A percentile compares a stretch with the other conserved stretches of the same genome.
phyloP scores from a whole-genome alignment of 2,329 filamentous ascomycete species.

The Phaeosphaeria sp. region DNA sequence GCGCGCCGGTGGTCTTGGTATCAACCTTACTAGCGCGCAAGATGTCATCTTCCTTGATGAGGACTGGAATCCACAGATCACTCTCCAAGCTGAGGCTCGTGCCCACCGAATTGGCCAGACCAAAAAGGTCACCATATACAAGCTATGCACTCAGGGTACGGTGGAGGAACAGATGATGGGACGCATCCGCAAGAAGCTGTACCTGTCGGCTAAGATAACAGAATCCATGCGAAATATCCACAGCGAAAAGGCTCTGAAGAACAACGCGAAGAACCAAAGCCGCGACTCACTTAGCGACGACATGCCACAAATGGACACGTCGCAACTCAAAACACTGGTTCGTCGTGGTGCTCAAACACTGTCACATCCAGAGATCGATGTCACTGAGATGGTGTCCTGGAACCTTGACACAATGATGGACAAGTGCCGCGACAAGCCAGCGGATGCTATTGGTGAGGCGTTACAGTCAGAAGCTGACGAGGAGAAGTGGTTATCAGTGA shows the following conservation, averaged over 20 bases:
- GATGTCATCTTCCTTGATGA: conserved; percentile 65
- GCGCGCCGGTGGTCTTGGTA: conserved; percentile 62
- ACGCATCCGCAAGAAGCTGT: conserved; percentile 67
- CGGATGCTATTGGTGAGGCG: conserved; percentile 48
- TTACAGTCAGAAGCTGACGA: conserved; percentile 57
- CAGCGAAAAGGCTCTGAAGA: conserved; percentile 38
- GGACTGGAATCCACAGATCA: conserved; percentile 63
- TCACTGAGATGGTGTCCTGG: conserved; percentile 65
- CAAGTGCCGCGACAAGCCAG: conserved; percentile 61
- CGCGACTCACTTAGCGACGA: conserved; percentile 49
- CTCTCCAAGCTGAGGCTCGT: conserved; percentile 61
- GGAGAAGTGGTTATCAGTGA: conserved; percentile 62
- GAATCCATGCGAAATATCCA: conserved; percentile 65
- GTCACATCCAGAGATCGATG: conserved; percentile 60
- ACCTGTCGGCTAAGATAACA: conserved; percentile 66
- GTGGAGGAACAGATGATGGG: conserved; percentile 67
- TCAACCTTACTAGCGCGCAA: conserved; percentile 62
- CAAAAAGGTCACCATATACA: conserved; percentile 62
- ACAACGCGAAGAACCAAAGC: conserved; percentile 14
- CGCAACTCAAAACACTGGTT: conserved; percentile 61
- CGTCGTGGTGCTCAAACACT: conserved; percentile 63
- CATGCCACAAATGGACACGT: conserved; percentile 59
- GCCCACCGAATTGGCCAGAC: conserved; percentile 64
- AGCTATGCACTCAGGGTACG: conserved; percentile 63
- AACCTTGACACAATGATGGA: conserved; percentile 61